phyloP scores from a whole-genome alignment of 495 filamentous ascomycete genomes.

The Haplographium delicatum region DNA sequence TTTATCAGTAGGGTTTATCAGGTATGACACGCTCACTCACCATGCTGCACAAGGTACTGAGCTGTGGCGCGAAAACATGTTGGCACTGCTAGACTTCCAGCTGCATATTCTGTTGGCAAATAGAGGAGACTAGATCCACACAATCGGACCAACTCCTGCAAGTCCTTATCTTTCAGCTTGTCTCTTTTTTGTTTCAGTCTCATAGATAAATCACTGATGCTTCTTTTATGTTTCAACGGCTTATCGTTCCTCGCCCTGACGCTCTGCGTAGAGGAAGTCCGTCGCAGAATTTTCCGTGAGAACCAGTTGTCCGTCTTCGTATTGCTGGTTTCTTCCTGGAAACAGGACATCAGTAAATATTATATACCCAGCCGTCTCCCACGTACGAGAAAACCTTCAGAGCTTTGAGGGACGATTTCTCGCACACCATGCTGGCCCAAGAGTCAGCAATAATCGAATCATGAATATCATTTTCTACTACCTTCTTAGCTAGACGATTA shows the following conservation, averaged over 20 bases:
- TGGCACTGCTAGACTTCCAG: constrained; percentile 59
- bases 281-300: constrained; percentile 27
- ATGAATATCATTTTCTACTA: constrained; percentile 12
- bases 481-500: constrained; percentile 49
- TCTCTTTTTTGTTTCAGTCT: constrained; percentile 47
- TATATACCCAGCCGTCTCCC: too few species aligned
- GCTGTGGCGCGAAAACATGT: constrained; percentile 71
- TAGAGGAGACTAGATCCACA: constrained; percentile 66
- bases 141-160: constrained; percentile 63
- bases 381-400: neutral
- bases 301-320: constrained; percentile 28
- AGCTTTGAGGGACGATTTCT: constrained; percentile 14
- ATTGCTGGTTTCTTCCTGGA: constrained; percentile 5
- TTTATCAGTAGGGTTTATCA: constrained; percentile 2
- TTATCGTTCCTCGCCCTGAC: constrained; percentile 27
- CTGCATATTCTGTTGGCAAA: constrained; percentile 60
- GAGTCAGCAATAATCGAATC: neutral
- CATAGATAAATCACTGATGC: constrained; percentile 46
- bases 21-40: constrained; percentile 41
- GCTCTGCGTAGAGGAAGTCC: constrained; percentile 27
- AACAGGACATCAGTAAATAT: too few species aligned
- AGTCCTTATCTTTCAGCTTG: constrained; percentile 52
- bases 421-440: constrained; percentile 20
- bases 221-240: constrained; percentile 35
- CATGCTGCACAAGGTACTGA: constrained; percentile 59